Evolutionary conservation across 108 stramenopile genomes (phyloP).

Genomic region (Skeletonema costatum): DNA sequence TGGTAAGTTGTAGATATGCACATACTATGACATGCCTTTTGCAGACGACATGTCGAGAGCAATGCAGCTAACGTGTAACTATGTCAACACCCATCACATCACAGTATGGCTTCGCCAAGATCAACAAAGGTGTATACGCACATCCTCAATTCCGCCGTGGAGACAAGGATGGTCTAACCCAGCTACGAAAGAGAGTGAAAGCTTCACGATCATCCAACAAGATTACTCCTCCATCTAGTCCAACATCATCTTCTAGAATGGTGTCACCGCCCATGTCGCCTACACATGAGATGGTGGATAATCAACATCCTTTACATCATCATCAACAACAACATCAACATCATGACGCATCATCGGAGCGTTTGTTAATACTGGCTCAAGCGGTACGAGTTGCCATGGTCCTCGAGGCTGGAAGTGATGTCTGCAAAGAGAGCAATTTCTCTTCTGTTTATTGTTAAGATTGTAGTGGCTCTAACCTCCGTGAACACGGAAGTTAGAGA

Average conservation of each 20-base stretch:
- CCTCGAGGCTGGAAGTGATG: not conserved
- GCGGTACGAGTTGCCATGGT: not conserved
- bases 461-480: not conserved
- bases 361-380: not conserved
- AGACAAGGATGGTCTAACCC: conserved; percentile 50
- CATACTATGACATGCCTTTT: not conserved
- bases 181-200: conserved; percentile 59
- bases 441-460: not conserved
- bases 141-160: conserved; percentile 73
- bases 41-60: not conserved
- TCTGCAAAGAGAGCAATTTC: not conserved
- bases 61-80: not conserved
- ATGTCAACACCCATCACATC: not conserved
- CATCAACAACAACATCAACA: not conserved
- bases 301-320: not conserved
- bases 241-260: not conserved
- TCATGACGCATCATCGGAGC: not conserved
- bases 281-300: not conserved
- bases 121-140: conserved; percentile 81
- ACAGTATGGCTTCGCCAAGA: conserved; percentile 86
- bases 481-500: not conserved
- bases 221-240: not conserved
- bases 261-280: not conserved
- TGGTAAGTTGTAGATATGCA: conserved; percentile 57
- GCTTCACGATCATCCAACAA: not conserved